These are phyloP conservation scores for Lactarius hatsudake DNA, from an alignment of 768 basidiomycete genomes.

Conservation along the genomic window DNA sequence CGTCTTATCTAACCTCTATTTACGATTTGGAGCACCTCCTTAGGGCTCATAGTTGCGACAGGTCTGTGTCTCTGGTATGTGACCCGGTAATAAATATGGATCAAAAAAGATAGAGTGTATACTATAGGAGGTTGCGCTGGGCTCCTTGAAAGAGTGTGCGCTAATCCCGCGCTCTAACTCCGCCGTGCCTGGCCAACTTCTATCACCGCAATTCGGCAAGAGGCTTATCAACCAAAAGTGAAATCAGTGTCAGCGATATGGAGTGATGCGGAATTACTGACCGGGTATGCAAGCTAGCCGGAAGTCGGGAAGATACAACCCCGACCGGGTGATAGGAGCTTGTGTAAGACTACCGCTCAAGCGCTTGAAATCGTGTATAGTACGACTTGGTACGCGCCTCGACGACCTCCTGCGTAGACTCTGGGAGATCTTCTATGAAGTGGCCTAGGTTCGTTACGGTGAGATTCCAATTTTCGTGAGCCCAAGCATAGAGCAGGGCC, in stretches of 20 bases:
- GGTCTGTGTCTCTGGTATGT: no score
- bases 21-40: no score
- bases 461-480: neutral
- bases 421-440: constrained; percentile 82
- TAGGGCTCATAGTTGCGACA: no score
- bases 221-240: neutral
- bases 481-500: constrained; percentile 19
- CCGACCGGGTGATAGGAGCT: neutral
- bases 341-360: constrained; percentile 27
- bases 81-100: no score
- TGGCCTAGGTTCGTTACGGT: constrained; percentile 48
- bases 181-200: neutral
- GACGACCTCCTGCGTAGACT: constrained; percentile 90
- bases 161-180: neutral
- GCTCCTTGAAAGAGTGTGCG: neutral
- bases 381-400: constrained; percentile 83
- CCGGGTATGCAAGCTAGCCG: neutral
- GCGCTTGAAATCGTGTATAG: constrained; percentile 78
- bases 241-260: neutral
- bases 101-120: neutral
- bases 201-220: neutral
- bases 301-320: neutral
- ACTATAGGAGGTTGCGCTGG: neutral
- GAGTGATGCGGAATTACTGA: constrained; percentile 4
- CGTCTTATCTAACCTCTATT: no score